Evolutionary conservation across 192 early-diverging fungal species (phyloP).

Genomic region (Mortierella alpina): DNA sequence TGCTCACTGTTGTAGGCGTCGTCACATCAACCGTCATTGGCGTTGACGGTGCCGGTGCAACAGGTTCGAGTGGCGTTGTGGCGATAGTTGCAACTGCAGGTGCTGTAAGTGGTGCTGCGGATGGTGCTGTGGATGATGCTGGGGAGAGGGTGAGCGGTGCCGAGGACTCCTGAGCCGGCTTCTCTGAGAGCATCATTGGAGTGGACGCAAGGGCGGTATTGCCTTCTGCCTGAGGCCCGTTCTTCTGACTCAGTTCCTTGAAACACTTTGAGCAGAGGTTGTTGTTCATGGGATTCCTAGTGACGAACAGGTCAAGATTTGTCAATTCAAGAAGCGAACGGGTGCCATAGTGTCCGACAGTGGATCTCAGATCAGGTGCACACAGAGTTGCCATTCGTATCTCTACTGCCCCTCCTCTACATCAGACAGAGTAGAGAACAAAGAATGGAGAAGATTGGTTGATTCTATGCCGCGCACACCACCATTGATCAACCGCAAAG

Average conservation of each 20-base stretch:
- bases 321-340: too few species aligned
- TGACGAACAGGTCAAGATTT: not conserved
- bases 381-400: too few species aligned
- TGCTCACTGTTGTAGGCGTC: constrained; percentile 24
- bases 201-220: constrained; percentile 4
- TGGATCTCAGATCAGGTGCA: too few species aligned
- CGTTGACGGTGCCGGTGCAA: constrained; percentile 25
- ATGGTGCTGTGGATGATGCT: constrained; percentile 9
- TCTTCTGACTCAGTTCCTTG: constrained; percentile 68
- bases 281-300: constrained; percentile 73
- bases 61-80: not conserved
- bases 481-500: not conserved
- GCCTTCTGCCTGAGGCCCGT: constrained; percentile 7
- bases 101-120: constrained; percentile 1
- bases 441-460: too few species aligned
- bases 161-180: constrained; percentile 14
- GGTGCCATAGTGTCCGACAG: not conserved
- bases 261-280: constrained; percentile 85
- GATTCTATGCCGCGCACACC: not conserved
- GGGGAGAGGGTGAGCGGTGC: constrained; percentile 6
- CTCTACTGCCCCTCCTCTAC: too few species aligned
- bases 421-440: too few species aligned
- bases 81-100: constrained; percentile 12
- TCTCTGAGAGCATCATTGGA: constrained; percentile 26
- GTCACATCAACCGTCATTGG: constrained; percentile 8